phyloP scores from a whole-genome alignment of 352 stramenopile genomes.

The Pythium vanterpoolii region DNA sequence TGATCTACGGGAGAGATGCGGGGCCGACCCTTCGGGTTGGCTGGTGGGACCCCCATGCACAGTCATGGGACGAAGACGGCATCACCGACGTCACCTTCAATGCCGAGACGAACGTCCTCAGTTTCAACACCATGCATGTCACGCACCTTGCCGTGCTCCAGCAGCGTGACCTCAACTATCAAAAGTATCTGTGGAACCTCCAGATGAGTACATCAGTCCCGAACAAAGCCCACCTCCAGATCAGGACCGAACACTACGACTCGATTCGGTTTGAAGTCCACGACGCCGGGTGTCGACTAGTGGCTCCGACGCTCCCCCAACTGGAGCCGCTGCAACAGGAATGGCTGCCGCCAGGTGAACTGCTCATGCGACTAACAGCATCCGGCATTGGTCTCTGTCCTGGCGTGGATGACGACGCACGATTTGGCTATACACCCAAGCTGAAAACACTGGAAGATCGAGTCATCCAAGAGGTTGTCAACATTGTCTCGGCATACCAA shows the following conservation, averaged over 20 bases:
- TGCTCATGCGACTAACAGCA: conserved; percentile 47
- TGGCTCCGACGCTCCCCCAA: conserved; percentile 45
- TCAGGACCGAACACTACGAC: conserved; percentile 55
- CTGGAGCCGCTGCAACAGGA: conserved; percentile 35
- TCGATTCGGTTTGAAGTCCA: conserved; percentile 69
- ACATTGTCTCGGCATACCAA: conserved; percentile 60
- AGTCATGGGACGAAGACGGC: conserved; percentile 75
- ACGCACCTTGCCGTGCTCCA: conserved; percentile 70
- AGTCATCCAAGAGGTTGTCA: conserved; percentile 69
- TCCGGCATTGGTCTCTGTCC: conserved; percentile 69
- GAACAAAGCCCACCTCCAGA: conserved; percentile 37
- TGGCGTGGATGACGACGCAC: conserved; percentile 29
- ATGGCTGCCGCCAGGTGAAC: conserved; percentile 47
- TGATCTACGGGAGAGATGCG: conserved; percentile 35
- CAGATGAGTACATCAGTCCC: conserved; percentile 46
- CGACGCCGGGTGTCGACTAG: conserved; percentile 48
- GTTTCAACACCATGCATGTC: conserved; percentile 73
- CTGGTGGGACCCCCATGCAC: conserved; percentile 53
- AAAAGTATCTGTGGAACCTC: conserved; percentile 61
- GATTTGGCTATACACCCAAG: conserved; percentile 45
- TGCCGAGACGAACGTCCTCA: conserved; percentile 54
- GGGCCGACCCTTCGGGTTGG: conserved; percentile 42
- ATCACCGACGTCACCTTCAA: conserved; percentile 59
- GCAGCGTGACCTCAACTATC: conserved; percentile 63
- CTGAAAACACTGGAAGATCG: conserved; percentile 61